Conservation (phyloP, 495 filamentous ascomycete genomes). For the Penicillium atrosanguineum region DNA sequence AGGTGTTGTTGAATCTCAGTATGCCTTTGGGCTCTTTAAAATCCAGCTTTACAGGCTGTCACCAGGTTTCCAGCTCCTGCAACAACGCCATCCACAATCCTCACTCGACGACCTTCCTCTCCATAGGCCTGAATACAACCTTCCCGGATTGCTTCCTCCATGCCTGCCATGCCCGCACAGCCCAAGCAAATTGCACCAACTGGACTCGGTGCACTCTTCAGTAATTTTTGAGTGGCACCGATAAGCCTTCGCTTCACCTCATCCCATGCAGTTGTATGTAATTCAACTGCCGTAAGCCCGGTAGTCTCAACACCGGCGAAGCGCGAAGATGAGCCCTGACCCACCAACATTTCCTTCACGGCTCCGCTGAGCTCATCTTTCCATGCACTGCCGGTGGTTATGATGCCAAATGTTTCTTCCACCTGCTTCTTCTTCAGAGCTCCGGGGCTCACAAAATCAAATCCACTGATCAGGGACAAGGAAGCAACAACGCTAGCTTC, state of each 20-base stretch:
- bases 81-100: constrained; percentile 81
- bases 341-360: constrained; percentile 50
- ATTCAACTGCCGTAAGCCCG: constrained; percentile 74
- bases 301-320: constrained; percentile 85
- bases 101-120: constrained; percentile 56
- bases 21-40: neutral
- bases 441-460: constrained; percentile 26
- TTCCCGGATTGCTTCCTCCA: constrained; percentile 74
- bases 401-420: constrained; percentile 73
- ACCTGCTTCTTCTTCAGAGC: constrained; percentile 30
- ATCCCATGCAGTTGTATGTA: constrained; percentile 67
- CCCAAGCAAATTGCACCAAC: constrained; percentile 60
- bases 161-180: constrained; percentile 90
- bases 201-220: constrained; percentile 44
- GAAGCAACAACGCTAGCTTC: constrained; percentile 70
- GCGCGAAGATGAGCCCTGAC: constrained; percentile 25
- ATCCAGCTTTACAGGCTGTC: constrained; percentile 40
- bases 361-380: constrained; percentile 64
- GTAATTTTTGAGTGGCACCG: constrained; percentile 63
- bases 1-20: too few relatives aligned
- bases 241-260: constrained; percentile 64
- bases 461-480: constrained; percentile 46
- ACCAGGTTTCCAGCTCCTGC: constrained; percentile 70
- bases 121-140: constrained; percentile 66
- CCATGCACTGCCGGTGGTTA: constrained; percentile 86